phyloP scores from a whole-genome alignment of 1,139 yeast genomes.

The Keqinozyma sinolaborantium region DNA sequence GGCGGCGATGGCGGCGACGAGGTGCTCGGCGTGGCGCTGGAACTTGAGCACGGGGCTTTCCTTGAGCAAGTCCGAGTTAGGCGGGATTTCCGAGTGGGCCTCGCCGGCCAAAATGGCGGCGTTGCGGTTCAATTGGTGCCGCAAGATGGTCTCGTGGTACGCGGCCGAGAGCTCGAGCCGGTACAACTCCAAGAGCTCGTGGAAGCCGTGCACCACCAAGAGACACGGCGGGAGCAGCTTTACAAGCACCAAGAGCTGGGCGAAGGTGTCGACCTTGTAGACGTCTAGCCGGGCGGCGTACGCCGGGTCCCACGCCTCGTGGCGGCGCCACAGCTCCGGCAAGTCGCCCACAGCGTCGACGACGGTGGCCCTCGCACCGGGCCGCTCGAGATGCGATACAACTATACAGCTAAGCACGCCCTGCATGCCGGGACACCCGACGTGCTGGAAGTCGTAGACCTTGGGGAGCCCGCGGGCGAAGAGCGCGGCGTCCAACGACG shows the following conservation, averaged over 20 bases:
- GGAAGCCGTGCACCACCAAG: conserved; percentile 31
- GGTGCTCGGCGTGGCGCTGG: conserved; percentile 25
- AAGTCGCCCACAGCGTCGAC: conserved; percentile 29
- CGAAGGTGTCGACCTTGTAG: conserved; percentile 25
- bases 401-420: conserved; percentile 21
- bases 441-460: conserved; percentile 36
- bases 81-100: conserved; percentile 29
- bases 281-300: conserved; percentile 16
- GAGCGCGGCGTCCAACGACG: conserved; percentile 22
- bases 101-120: conserved; percentile 15
- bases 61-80: conserved; percentile 24
- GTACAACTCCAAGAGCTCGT: conserved; percentile 35
- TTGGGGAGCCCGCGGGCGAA: conserved; percentile 14
- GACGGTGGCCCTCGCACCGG: conserved; percentile 19
- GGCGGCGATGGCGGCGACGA: conserved; percentile 24
- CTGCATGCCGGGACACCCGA: conserved; percentile 22
- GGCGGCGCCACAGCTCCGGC: conserved; percentile 20
- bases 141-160: conserved; percentile 34
- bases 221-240: conserved; percentile 10
- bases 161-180: conserved; percentile 29
- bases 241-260: conserved; percentile 20
- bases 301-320: conserved; percentile 14
- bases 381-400: conserved; percentile 22
- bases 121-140: conserved; percentile 28
- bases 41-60: conserved; percentile 31